A percentile compares a stretch with the other conserved stretches of the same genome.
Evolutionary conservation across 495 filamentous ascomycete species (phyloP).

Genomic region (Xylaria longipes): DNA sequence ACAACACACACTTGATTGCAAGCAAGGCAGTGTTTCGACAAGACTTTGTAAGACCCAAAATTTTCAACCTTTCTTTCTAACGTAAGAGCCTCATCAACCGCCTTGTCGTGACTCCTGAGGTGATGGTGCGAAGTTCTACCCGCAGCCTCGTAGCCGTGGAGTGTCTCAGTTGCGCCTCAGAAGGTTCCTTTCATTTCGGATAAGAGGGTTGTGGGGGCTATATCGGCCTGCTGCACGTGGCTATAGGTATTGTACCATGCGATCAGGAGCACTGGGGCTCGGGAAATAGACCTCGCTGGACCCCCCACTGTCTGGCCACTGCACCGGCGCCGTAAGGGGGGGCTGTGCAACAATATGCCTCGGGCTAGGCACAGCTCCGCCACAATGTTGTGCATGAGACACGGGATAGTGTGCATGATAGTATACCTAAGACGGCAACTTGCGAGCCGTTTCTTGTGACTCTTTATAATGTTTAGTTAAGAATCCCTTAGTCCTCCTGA

Average conservation of each 20-base stretch:
- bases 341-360: background rate
- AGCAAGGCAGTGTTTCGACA: background rate
- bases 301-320: too few species aligned
- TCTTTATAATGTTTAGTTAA: background rate
- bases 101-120: background rate
- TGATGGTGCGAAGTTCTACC: background rate
- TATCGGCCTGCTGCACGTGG: background rate
- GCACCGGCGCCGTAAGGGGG: background rate
- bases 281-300: background rate
- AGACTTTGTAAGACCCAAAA: background rate
- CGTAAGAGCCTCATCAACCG: background rate
- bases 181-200: background rate
- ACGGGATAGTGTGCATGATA: background rate
- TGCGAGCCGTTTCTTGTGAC: background rate
- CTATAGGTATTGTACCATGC: background rate
- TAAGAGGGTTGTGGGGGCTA: background rate
- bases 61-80: background rate
- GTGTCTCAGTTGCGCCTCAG: background rate
- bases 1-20: background rate
- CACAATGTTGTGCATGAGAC: background rate
- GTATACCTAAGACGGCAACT: background rate
- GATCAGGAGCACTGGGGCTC: background rate
- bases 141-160: background rate
- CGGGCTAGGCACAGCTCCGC: background rate
- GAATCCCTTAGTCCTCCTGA: background rate